Evolutionary conservation across 345 rosid species (phyloP).

Genomic region (Eucalyptus pauciflora): DNA sequence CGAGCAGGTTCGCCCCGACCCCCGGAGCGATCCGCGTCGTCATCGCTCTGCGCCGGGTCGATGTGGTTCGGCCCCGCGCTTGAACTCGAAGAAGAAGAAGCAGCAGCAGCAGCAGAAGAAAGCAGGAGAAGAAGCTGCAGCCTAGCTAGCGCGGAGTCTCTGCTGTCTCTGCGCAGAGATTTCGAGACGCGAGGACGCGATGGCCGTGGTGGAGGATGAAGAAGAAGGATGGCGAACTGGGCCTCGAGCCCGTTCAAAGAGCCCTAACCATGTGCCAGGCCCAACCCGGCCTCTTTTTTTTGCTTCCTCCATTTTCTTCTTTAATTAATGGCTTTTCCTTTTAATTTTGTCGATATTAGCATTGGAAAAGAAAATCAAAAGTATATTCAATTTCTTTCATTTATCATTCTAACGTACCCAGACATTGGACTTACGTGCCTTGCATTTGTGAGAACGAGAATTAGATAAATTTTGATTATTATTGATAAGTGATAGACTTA

Average conservation of each 20-base stretch:
- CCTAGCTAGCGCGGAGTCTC: neutral
- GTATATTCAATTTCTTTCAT: too few relatives aligned
- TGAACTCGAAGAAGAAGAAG: neutral
- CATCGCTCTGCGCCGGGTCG: conserved; percentile 19
- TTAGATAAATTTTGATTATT: too few relatives aligned
- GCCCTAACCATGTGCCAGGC: neutral
- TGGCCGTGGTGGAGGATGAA: neutral
- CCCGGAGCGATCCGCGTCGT: conserved; percentile 96
- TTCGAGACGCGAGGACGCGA: neutral
- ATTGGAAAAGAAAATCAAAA: neutral
- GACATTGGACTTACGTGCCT: neutral
- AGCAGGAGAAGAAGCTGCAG: accelerated
- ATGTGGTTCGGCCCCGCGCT: neutral
- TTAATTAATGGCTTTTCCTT: neutral
- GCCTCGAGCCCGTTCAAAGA: neutral
- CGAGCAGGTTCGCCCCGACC: conserved; percentile 94
- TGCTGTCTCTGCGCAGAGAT: neutral
- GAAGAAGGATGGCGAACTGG: neutral
- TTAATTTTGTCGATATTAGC: neutral
- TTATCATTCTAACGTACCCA: neutral
- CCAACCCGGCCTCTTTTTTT: neutral
- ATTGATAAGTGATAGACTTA: too few relatives aligned
- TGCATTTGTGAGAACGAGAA: neutral
- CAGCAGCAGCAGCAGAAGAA: neutral
- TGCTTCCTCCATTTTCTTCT: neutral